Percentiles rank a stretch among this genome's conserved stretches.
These are phyloP conservation scores for Podospora didyma DNA, from an alignment of 495 filamentous ascomycete genomes.

Conservation along the genomic window DNA sequence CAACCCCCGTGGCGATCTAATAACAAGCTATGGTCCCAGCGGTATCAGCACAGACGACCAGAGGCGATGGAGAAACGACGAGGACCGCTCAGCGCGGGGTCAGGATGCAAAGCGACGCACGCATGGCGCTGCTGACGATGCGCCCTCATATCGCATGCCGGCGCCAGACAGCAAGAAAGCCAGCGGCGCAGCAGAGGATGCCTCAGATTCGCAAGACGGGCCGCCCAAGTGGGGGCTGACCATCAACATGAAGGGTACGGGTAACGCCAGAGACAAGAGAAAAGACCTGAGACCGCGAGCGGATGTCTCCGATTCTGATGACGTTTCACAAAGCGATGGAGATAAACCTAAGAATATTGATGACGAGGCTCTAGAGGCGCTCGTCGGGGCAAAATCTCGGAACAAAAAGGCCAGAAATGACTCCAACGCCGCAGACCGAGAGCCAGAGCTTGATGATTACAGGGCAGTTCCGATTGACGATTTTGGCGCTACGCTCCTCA, in stretches of 20 bases:
- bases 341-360: slow-evolving; percentile 54
- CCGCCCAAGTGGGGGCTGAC: slow-evolving; percentile 42
- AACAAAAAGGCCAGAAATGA: slow-evolving; percentile 24
- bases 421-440: slow-evolving; percentile 66
- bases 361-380: slow-evolving; percentile 73
- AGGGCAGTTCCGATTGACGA: slow-evolving; percentile 85
- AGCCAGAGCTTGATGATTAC: slow-evolving; percentile 79
- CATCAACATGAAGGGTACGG: slow-evolving; percentile 30
- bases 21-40: slow-evolving; percentile 27
- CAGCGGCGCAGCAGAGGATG: slow-evolving; percentile 14
- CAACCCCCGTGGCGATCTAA: slow-evolving; percentile 25
- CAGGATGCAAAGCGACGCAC: not conserved
- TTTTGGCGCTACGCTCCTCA: slow-evolving; percentile 82
- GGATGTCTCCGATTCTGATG: slow-evolving; percentile 7
- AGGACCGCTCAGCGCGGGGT: not conserved
- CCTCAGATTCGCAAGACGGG: slow-evolving; percentile 24
- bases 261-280: not conserved
- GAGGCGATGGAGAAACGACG: not conserved
- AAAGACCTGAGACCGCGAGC: not conserved
- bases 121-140: not conserved
- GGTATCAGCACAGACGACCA: not conserved
- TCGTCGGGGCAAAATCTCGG: slow-evolving; percentile 53
- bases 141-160: not conserved
- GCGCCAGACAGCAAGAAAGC: not conserved
- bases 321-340: slow-evolving; percentile 19